Evolutionary conservation across 2,329 filamentous ascomycete genomes (phyloP), one percentile per base, ranked within the genome.

Genomic region (Cordyceps cicadae): DNA sequence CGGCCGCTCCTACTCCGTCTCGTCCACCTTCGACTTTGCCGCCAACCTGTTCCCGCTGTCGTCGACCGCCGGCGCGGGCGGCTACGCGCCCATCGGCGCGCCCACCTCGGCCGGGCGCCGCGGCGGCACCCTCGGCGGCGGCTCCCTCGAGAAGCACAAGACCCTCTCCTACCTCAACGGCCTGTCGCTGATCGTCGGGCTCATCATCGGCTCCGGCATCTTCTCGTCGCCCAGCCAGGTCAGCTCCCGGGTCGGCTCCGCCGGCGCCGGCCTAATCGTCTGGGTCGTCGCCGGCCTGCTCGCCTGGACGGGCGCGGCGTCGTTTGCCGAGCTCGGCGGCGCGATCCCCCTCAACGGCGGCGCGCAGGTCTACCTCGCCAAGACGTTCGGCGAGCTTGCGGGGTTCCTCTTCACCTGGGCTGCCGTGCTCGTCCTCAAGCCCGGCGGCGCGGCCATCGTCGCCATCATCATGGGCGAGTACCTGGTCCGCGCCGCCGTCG

Each of bases 381-480:
- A 97, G 76, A 99, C 96, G 62, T 96, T 97, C 73, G 93, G 93
- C 59, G 94, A 99, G 75, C 79, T 96, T 69, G 85, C 87, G 1
- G 94, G 94, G 0, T 99, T 99, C 70, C 78, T 97, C 39, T 99
- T 97, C 74, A 95, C 92, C 2, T 99, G 94, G 94, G 92, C 90
- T 56, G 92, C 94, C 0, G 91, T 97, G 17, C 83, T 94, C 63
- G 94, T 99, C 14, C 79, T 99, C 63, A 97, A 97, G 76, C 94
- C 94, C 0, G 94, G 94, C 2, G 89, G 90, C 45, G 87, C 92
- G 11, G 94, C 94, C 63, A 99, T 99, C 70, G 91, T 99, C 65
- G 84, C 93, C 65, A 97, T 99, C 66, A 97, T 99, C 69, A 97
- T 97, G 79, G 94, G 94, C 49, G 94, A 99, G 75, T 99, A 99